These are phyloP conservation scores for Lasiodiplodia citricola DNA, from an alignment of 2,329 filamentous ascomycete genomes.

Conservation along the genomic window DNA sequence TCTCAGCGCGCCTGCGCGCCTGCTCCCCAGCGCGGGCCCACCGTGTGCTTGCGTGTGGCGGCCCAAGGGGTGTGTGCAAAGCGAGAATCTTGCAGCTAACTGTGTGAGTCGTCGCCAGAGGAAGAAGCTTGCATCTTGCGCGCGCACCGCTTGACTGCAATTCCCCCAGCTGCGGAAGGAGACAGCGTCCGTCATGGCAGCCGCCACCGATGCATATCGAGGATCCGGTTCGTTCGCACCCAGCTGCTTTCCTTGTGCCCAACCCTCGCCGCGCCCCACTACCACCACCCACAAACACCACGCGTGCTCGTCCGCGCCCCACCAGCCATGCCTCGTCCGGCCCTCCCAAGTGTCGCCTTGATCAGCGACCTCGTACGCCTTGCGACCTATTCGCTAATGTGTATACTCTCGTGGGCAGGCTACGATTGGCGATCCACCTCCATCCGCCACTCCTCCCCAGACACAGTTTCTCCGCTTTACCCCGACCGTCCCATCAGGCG, in stretches of 20 bases:
- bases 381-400: slow-evolving; percentile 28
- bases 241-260: slow-evolving; percentile 25
- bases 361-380: slow-evolving; percentile 32
- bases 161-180: slow-evolving; percentile 8
- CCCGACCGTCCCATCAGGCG: slow-evolving; percentile 85
- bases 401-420: slow-evolving; percentile 35
- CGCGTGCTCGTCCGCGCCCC: slow-evolving; percentile 22
- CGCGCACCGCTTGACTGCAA: slow-evolving; percentile 18
- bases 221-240: slow-evolving; percentile 41
- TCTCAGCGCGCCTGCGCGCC: slow-evolving; percentile 10
- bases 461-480: slow-evolving; percentile 80
- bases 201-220: slow-evolving; percentile 40
- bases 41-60: slow-evolving; percentile 2
- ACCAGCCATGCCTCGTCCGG: slow-evolving; percentile 30
- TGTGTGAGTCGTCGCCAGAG: slow-evolving; percentile 4
- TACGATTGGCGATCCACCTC: slow-evolving; percentile 47
- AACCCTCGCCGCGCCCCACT: slow-evolving; percentile 29
- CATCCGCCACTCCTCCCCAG: slow-evolving; percentile 51
- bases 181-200: slow-evolving; percentile 40
- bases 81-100: slow-evolving; percentile 28
- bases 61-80: slow-evolving; percentile 15
- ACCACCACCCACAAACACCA: slow-evolving; percentile 31
- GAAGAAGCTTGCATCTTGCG: slow-evolving; percentile 21
- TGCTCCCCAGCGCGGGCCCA: slow-evolving; percentile 7
- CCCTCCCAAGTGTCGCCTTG: slow-evolving; percentile 39